Evolutionary conservation across 202 grass and related monocot species (phyloP), one percentile per base, ranked within the genome.

Genomic region (Dendrocalamus latiflorus): DNA sequence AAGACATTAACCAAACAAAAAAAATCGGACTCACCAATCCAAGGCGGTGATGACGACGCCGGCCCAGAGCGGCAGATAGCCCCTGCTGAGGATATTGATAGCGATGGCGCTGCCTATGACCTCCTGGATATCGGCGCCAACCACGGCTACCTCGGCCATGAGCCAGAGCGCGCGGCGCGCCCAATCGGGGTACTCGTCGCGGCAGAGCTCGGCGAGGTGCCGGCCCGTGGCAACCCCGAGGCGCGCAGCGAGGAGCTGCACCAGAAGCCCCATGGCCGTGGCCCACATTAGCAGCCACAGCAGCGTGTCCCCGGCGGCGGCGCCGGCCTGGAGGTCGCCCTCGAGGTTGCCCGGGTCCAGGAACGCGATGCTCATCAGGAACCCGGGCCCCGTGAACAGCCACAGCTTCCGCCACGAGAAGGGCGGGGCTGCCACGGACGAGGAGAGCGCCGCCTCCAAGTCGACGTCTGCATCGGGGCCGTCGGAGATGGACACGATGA

Each of bases 351-450:
- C 93, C 47, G 93, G 93, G 85, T 93, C 90, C 42, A 95, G 70
- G 84, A 95, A 95, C 7, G 90, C 93, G 65, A 95, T 95, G 83
- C 93, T 93, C 93, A 93, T 93, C 24, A 95, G 67, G 79, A 91
- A 95, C 5, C 93, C 93, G 6, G 90, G 88, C 6, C 93, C 93
- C 55, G 80, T 91, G 80, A 95, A 95, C 21, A 89, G 80, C 88
- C 88, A 95, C 2, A 95, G 80, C 88, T 95, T 95, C 22, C 81
- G 84, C 93, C 93, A 96, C 22, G 93, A 93, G 84, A 96, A 96
- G 2, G 83, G 83, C 5, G 86, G 10, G 14, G n/a, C 70, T 36
- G 0, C 79, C 83, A 8, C 61, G 70, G 12, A 78, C 4, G 51
- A 54, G 65, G 66, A 76, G 28, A 66, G 37, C 22, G 68, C 38